phyloP scores from a whole-genome alignment of 2,329 filamentous ascomycete species.

The Penicillium sp. region DNA sequence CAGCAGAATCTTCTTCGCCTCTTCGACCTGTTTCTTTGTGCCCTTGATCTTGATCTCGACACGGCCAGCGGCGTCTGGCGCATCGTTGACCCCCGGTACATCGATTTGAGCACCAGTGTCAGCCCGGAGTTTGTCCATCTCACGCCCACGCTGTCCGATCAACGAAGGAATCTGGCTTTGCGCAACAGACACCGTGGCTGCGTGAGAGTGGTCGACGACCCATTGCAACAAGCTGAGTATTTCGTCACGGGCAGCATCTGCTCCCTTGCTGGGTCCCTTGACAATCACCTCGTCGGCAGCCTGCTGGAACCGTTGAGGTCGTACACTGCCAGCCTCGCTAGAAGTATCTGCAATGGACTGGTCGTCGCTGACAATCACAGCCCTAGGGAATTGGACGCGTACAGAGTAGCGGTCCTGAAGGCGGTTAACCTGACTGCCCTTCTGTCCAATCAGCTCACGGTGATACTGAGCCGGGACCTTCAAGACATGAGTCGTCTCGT shows the following conservation, averaged over 20 bases:
- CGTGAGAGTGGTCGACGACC: conserved; percentile 83
- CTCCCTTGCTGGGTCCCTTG: conserved; percentile 89
- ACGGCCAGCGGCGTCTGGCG: conserved; percentile 65
- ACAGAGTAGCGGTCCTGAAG: conserved; percentile 93
- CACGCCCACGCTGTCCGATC: conserved; percentile 87
- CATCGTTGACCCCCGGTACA: conserved; percentile 80
- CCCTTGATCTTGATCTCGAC: conserved; percentile 93
- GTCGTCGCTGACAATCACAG: conserved; percentile 63
- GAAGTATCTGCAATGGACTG: conserved; percentile 70
- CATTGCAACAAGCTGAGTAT: conserved; percentile 88
- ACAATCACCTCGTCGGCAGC: conserved; percentile 86
- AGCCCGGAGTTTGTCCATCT: conserved; percentile 87
- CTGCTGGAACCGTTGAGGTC: conserved; percentile 71
- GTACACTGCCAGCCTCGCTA: conserved; percentile 66
- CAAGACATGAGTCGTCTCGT: conserved; percentile 84
- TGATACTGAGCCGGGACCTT: conserved; percentile 96
- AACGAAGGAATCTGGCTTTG: conserved; percentile 92
- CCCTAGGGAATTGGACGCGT: conserved; percentile 91
- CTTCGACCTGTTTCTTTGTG: conserved; percentile 86
- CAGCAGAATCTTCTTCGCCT: conserved; percentile 87
- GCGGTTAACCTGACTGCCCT: conserved; percentile 86
- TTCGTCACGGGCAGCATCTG: conserved; percentile 89
- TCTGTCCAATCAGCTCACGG: conserved; percentile 87
- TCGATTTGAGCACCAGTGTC: conserved; percentile 88
- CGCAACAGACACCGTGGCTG: conserved; percentile 79